Evolutionary conservation across 345 rosid genomes (phyloP).

Genomic region (Sisymbrium altissimum): DNA sequence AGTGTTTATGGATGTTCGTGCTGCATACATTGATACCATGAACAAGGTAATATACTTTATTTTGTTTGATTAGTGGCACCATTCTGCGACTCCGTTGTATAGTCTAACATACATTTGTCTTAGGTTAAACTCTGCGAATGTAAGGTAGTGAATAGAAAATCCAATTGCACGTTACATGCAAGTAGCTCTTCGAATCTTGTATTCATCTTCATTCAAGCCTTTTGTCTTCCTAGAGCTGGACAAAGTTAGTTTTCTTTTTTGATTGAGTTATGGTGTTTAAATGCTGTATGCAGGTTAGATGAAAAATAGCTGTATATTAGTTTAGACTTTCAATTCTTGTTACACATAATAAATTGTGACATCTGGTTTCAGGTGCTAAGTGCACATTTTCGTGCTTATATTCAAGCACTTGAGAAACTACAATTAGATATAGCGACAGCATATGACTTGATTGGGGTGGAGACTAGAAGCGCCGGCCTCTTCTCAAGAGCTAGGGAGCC

Average conservation of each 20-base stretch:
- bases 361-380: conserved; percentile 74
- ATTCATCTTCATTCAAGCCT: not conserved
- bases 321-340: conserved; percentile 4
- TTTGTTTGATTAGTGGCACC: conserved; percentile 1
- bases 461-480: conserved; percentile 79
- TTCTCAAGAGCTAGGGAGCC: conserved; percentile 89
- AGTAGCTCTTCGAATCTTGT: not conserved
- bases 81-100: not conserved
- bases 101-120: not conserved
- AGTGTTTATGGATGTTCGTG: conserved; percentile 81
- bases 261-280: not conserved
- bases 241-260: conserved; percentile 15
- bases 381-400: conserved; percentile 97
- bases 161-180: conserved; percentile 1
- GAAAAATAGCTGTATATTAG: not conserved
- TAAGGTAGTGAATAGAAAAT: not conserved
- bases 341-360: conserved; percentile 5
- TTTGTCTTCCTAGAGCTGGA: conserved; percentile 7
- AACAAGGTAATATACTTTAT: conserved; percentile 68
- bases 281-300: conserved; percentile 17
- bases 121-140: not conserved
- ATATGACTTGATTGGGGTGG: conserved; percentile 93
- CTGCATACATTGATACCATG: conserved; percentile 93
- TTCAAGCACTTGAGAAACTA: conserved; percentile 90
- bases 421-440: conserved; percentile 95